Base-by-base conservation (phyloP, 2,329 filamentous ascomycete genomes). In the Arthrobotrys musiformis region DNA sequence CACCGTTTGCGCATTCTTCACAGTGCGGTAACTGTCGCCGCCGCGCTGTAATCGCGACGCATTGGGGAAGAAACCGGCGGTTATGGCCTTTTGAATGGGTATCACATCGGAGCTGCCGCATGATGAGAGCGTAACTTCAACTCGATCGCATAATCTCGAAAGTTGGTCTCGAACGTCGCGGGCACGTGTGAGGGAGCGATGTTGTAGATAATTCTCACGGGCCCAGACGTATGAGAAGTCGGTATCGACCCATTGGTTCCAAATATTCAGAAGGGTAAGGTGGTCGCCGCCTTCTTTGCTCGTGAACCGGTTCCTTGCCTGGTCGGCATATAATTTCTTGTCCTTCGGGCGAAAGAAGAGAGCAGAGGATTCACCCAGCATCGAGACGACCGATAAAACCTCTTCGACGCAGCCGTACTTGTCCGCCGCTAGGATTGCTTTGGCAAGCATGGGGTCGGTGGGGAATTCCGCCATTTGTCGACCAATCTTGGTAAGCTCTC, bases 401-500 rank as follows among this genome's bases (percentile, higher is more conserved):
- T 99, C 95, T 75, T 97, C 93, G 0, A 97, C 93, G 81, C 94
- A 97, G n/a, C 92, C 92, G 80, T 94, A 92, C 80, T 93, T 92
- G 83, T 95, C 92, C 0, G 94, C 93, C 0, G 93, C 93, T 2
- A 99, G 88, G 17, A 99, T 91, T 0, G 93, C 90, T 83, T 95
- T 96, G 67, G 93, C 92, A 3, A 97, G 88, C 91, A 95, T 95
- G 0, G 93, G 93, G 72, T 97, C 93, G 0, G 93, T 93, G 0
- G 94, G 94, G 81, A 98, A 95, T 83, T 98, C 94, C 15, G 93
- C 92, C 92, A 98, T 97, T 82, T 97, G 92, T 0, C 95, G 89
- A 0, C 95, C 95, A 13, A 97, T 86, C 81, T 95, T 95, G 22
- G 95, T 98, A 48, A 99, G 86, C 79, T 94, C 91, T 72, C 94